These are phyloP conservation scores for Xylaria sp. DNA, from an alignment of 2,329 filamentous ascomycete species.

Conservation along the genomic window DNA sequence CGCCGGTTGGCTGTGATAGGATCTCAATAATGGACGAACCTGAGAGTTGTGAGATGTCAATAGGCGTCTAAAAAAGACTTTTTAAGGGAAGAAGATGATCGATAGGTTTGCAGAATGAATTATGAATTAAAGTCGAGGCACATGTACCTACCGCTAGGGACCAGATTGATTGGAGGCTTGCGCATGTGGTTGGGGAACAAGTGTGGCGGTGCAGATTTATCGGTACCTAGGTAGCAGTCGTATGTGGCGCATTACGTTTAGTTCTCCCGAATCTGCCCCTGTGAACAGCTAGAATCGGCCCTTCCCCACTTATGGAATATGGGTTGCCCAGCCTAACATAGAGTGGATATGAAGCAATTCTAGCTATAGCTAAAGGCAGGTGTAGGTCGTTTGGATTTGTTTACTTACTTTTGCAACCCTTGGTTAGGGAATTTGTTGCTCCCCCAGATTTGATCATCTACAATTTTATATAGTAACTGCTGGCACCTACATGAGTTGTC, in stretches of 20 bases:
- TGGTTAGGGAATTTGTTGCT: neutral
- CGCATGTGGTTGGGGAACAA: neutral
- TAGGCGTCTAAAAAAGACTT: too few relatives aligned
- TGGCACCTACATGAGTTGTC: neutral
- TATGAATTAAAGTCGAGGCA: constrained; percentile 9
- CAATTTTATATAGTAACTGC: neutral
- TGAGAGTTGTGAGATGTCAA: too few relatives aligned
- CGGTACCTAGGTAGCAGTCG: neutral
- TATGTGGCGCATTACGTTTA: too few relatives aligned
- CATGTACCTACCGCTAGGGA: neutral
- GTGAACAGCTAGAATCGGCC: neutral
- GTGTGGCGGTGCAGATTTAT: constrained; percentile 15
- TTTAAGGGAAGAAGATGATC: neutral
- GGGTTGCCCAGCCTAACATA: neutral
- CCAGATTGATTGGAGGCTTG: constrained; percentile 2
- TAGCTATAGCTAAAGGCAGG: neutral
- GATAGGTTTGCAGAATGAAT: constrained; percentile 7
- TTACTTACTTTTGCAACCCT: constrained; percentile 35
- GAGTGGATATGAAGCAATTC: neutral
- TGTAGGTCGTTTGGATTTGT: constrained; percentile 20
- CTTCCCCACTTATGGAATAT: neutral
- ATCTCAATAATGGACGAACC: neutral
- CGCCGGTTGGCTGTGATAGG: neutral
- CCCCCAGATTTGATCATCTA: neutral
- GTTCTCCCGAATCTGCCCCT: neutral